phyloP scores from a whole-genome alignment of 164 flowering plant genomes.

The Tinospora cordifolia region DNA sequence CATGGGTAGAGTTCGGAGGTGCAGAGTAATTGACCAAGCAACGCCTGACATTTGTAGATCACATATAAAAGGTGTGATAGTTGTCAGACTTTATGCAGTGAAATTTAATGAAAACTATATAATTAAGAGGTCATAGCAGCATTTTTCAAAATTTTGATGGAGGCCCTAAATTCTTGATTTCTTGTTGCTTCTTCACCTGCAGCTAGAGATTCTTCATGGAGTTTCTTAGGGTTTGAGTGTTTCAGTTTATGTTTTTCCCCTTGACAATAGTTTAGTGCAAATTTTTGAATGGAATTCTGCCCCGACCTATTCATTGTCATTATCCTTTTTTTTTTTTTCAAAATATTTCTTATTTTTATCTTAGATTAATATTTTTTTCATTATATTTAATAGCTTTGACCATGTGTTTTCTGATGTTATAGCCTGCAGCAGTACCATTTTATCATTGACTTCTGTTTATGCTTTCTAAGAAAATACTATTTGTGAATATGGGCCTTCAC shows the following conservation, averaged over 20 bases:
- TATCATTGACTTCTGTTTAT: not conserved
- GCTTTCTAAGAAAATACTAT: not conserved
- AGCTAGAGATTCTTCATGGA: not conserved
- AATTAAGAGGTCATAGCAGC: not conserved
- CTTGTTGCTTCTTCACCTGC: not conserved
- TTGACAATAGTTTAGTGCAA: no score
- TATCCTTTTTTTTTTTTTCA: not conserved
- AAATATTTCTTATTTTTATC: not conserved
- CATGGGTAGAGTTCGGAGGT: no score
- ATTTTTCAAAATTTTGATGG: not conserved
- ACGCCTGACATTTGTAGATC: not conserved
- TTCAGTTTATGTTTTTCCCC: not conserved
- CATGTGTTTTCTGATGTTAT: not conserved
- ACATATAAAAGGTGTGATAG: not conserved
- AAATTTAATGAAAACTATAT: not conserved
- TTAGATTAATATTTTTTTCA: not conserved
- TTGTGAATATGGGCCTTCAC: not conserved
- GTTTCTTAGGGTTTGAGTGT: not conserved
- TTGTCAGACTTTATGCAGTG: not conserved
- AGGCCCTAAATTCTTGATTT: not conserved
- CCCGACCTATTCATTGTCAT: not conserved
- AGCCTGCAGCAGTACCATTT: not conserved
- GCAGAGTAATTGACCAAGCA: not conserved
- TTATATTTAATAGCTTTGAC: not conserved
- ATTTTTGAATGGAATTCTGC: not conserved